Evolutionary conservation across 1,284 basidiomycete species (phyloP).

Genomic region (Pterulicium gracile): DNA sequence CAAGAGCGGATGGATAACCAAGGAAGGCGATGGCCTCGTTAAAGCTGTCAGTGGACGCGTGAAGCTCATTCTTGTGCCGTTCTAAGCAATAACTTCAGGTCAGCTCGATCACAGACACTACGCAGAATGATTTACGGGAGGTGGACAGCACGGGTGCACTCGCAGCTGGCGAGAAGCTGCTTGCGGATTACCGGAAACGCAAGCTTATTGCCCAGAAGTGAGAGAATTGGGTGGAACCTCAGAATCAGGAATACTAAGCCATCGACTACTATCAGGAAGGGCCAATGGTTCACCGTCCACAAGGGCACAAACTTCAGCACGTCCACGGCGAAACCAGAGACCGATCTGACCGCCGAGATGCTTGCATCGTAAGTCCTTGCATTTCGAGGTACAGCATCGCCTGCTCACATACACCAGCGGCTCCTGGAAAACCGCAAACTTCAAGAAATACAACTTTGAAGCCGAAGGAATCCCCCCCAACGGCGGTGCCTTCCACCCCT

Average conservation of each 20-base stretch:
- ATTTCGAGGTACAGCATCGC: constrained; percentile 39
- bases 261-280: constrained; percentile 51
- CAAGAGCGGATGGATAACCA: constrained; percentile 95
- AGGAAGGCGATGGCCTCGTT: constrained; percentile 84
- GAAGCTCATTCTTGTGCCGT: constrained; percentile 7
- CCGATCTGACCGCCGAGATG: constrained; percentile 95
- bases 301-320: constrained; percentile 89
- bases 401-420: constrained; percentile 41
- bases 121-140: constrained; percentile 67
- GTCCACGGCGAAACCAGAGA: constrained; percentile 93
- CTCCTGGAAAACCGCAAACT: constrained; percentile 82
- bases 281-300: constrained; percentile 85
- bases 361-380: constrained; percentile 62
- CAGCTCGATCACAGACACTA: constrained; percentile 58
- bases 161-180: constrained; percentile 63
- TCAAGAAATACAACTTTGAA: constrained; percentile 99
- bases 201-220: constrained; percentile 76
- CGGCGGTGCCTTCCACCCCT: constrained; percentile 89
- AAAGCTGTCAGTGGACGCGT: constrained; percentile 52
- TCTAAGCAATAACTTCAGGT: constrained; percentile 36
- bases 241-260: constrained; percentile 7
- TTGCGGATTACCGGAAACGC: constrained; percentile 86
- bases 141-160: constrained; percentile 67
- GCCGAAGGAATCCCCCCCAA: constrained; percentile 85
- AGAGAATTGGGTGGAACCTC: constrained; percentile 4